phyloP scores from a whole-genome alignment of 805 yeast species.

The Zygoascus bituminiphila region DNA sequence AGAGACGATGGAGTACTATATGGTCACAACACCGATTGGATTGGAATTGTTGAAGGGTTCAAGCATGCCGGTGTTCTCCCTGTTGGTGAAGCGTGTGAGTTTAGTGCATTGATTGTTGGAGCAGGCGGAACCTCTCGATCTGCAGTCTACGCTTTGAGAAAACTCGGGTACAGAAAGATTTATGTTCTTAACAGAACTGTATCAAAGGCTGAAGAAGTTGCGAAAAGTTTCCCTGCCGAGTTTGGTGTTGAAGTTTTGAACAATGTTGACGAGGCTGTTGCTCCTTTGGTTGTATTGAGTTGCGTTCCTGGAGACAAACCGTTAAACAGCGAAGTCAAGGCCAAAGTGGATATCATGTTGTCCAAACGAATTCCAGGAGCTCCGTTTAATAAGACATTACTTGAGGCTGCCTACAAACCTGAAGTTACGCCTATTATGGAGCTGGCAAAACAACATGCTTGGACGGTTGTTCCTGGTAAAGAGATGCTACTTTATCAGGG shows the following conservation, averaged over 20 bases:
- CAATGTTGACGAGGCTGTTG: slow-evolving; percentile 33
- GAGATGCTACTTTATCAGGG: slow-evolving; percentile 94
- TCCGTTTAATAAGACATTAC: slow-evolving; percentile 45
- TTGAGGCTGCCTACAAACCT: slow-evolving; percentile 96
- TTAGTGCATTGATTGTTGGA: slow-evolving; percentile 73
- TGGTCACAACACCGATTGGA: slow-evolving; percentile 96
- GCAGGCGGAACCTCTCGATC: slow-evolving; percentile 98
- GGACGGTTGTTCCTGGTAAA: slow-evolving; percentile 86
- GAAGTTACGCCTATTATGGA: slow-evolving; percentile 77
- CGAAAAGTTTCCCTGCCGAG: slow-evolving; percentile 48
- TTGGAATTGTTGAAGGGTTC: slow-evolving; percentile 72
- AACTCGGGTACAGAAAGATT: slow-evolving; percentile 69
- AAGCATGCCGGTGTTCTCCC: slow-evolving; percentile 36
- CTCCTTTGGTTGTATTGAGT: slow-evolving; percentile 58
- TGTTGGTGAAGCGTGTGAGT: slow-evolving; percentile 21
- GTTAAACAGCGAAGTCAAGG: slow-evolving; percentile 43
- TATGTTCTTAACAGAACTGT: slow-evolving; percentile 76
- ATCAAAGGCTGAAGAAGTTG: slow-evolving; percentile 53
- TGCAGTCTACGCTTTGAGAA: slow-evolving; percentile 75
- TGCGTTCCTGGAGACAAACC: slow-evolving; percentile 81
- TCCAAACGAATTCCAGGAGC: slow-evolving; percentile 20
- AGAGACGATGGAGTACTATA: slow-evolving; percentile 39
- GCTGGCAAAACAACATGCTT: slow-evolving; percentile 54
- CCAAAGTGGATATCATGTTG: slow-evolving; percentile 29
- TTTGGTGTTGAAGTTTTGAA: slow-evolving; percentile 54